Evolutionary conservation across 2,329 filamentous ascomycete genomes (phyloP).

Genomic region (Fusarium buharicum): DNA sequence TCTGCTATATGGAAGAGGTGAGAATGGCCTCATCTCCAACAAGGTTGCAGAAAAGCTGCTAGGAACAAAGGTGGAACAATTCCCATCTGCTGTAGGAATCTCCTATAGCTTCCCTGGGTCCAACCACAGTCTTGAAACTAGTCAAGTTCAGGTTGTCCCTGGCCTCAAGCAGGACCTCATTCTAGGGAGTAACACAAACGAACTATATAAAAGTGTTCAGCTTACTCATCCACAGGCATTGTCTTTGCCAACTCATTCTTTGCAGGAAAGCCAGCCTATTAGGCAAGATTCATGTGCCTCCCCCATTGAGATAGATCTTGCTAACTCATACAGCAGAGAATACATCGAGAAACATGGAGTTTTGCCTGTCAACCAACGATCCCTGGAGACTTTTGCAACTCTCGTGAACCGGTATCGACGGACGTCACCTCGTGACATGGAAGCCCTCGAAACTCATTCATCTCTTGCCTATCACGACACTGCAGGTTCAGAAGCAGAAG

Average conservation of each 20-base stretch:
- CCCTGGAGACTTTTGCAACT: not conserved
- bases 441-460: not conserved
- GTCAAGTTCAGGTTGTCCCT: constrained; percentile 10
- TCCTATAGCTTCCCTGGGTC: constrained; percentile 3
- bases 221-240: not conserved
- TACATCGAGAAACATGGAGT: constrained; percentile 12
- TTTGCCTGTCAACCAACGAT: constrained; percentile 3
- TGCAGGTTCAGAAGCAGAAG: not conserved
- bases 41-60: constrained; percentile 7
- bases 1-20: constrained; percentile 2
- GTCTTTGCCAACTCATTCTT: not conserved
- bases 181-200: constrained; percentile 7
- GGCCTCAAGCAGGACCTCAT: constrained; percentile 22
- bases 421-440: not conserved
- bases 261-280: not conserved
- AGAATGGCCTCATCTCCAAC: constrained; percentile 12
- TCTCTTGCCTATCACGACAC: no score
- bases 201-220: constrained; percentile 12
- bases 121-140: constrained; percentile 11
- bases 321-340: not conserved
- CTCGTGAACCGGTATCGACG: not conserved
- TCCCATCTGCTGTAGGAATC: constrained; percentile 9
- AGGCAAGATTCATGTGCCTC: not conserved
- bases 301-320: not conserved
- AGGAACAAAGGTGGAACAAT: not conserved